Conservation (phyloP, 345 rosid species). For the Boechera stricta region DNA sequence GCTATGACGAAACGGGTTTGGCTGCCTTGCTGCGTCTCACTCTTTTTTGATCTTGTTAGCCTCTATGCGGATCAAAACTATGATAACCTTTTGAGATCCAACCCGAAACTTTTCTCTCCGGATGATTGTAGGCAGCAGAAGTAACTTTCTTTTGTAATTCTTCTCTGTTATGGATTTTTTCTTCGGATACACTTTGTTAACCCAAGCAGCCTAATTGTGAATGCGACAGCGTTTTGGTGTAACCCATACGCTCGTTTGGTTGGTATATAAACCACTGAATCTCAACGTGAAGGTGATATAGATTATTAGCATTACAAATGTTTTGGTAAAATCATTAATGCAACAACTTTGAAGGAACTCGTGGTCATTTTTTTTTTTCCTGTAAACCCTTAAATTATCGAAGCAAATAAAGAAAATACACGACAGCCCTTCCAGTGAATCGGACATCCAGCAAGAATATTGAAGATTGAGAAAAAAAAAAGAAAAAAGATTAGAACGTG, state of each 20-base stretch:
- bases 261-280: not conserved
- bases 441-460: not conserved
- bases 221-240: not conserved
- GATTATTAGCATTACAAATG: not conserved
- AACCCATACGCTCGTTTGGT: not conserved
- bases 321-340: not conserved
- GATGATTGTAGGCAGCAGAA: slow-evolving; percentile 33
- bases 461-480: not conserved
- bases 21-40: slow-evolving; percentile 11
- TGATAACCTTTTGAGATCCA: slow-evolving; percentile 32
- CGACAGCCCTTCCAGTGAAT: not conserved
- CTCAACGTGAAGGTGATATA: not conserved
- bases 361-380: not conserved
- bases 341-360: not conserved
- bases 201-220: slow-evolving; percentile 24
- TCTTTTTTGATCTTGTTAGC: slow-evolving; percentile 27
- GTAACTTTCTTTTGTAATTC: slow-evolving; percentile 8
- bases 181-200: not conserved
- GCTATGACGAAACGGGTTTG: slow-evolving; percentile 25
- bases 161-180: slow-evolving; percentile 11
- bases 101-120: slow-evolving; percentile 19
- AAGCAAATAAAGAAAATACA: too few relatives aligned
- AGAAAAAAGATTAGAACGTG: not conserved
- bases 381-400: not conserved
- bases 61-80: not conserved